Evolutionary conservation across 352 stramenopile species (phyloP).

Genomic region (Phytophthora parvispora): DNA sequence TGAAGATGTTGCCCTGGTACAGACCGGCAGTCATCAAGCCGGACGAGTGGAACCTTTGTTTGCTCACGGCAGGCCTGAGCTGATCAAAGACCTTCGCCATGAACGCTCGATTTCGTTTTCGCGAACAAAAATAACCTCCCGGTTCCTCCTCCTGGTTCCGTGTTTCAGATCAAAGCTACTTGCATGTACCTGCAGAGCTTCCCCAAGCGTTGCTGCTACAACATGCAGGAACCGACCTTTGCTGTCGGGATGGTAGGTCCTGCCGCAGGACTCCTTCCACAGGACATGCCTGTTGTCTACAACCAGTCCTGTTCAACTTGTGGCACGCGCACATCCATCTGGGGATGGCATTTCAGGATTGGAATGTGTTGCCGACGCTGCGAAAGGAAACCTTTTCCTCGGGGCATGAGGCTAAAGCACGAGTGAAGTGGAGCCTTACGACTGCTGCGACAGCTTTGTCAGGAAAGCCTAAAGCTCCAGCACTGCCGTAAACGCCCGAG

Average conservation of each 20-base stretch:
- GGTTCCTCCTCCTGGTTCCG: too few relatives aligned
- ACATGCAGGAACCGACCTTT: too few relatives aligned
- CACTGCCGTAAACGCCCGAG: conserved; percentile 20
- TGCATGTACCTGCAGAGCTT: too few relatives aligned
- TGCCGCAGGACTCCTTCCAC: too few relatives aligned
- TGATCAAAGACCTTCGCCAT: too few relatives aligned
- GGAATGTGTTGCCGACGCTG: conserved; percentile 21
- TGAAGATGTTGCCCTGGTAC: conserved; percentile 14
- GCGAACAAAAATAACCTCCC: too few relatives aligned
- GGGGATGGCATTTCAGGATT: conserved; percentile 28
- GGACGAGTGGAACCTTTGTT: neutral
- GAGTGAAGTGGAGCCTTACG: neutral
- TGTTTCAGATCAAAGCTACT: too few relatives aligned
- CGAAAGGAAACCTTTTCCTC: too few relatives aligned
- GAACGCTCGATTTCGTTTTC: too few relatives aligned
- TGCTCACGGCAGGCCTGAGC: conserved; percentile 1
- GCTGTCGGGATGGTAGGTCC: too few relatives aligned
- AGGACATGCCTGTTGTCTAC: conserved; percentile 35
- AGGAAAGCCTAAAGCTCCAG: conserved; percentile 8
- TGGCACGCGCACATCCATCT: conserved; percentile 13
- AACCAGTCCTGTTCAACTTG: conserved; percentile 21
- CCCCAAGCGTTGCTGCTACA: too few relatives aligned
- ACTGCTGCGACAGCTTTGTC: conserved; percentile 19
- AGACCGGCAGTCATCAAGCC: conserved; percentile 6
- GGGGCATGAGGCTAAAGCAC: neutral